Base-by-base conservation (phyloP, 192 early-diverging fungal species). In the Coemansia sp. region DNA sequence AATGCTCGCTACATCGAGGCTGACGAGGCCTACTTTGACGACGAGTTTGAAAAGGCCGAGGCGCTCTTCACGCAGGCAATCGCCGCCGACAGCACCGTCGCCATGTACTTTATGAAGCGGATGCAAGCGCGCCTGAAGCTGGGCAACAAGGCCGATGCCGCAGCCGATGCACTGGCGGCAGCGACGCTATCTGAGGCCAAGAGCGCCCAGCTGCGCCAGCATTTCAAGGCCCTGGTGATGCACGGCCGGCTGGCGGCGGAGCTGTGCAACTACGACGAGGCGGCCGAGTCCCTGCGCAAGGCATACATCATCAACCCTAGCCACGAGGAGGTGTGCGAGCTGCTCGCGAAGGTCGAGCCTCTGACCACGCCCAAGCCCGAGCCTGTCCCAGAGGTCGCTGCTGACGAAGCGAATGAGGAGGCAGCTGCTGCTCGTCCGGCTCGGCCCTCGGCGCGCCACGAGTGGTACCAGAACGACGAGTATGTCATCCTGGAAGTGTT, bases 381-480 rank as follows among this genome's bases (percentile, higher is more conserved):
- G 51, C 67, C 71, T 15, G 60, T 15, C 10, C 9, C 64, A 0
- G 37, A 14, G 24, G 62, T 35, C 14, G 59, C 49, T 17, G 38
- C 45, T 12, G 10, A 43, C 6, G 51, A 25, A 2, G 49, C 36
- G 1, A 45, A 17, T 22, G 17, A 59, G 4, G 56, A 64, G 54
- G 46, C 51, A 0, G 62, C 46, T 2, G 59, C 53, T 4, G 59
- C 60, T 3, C 51, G 43, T 11, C 69, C 58, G 17, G 43, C 60
- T 12, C 74, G 63, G 31, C 67, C 64, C 15, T 49, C 71, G 45
- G 70, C 65, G 68, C 91, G 96, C 66, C 95, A 98, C 65, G 96
- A 98, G 82, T 98, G 96, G 96, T 98, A 93, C 82, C 98, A 99
- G 77, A 99, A 91, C 67, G 98, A 98, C 62, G 71, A 83, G 25